A percentile compares a stretch with the other conserved stretches of the same genome.
Evolutionary conservation across 2,329 filamentous ascomycete genomes (phyloP).

Genomic region (Colletotrichum tabaci): DNA sequence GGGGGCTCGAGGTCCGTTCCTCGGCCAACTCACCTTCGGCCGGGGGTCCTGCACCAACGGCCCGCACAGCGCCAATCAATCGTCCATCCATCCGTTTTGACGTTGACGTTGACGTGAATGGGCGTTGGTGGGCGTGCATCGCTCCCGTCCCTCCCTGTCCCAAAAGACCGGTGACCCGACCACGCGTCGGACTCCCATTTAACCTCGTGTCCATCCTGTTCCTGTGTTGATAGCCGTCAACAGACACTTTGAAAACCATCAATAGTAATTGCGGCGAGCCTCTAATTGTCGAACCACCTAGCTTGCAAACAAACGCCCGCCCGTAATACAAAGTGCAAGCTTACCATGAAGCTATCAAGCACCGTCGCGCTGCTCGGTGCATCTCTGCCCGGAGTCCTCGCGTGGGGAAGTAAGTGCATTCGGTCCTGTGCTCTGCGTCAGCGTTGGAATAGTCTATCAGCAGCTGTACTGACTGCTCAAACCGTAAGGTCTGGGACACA

Average conservation of each 20-base stretch:
- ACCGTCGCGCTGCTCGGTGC: constrained; percentile 49
- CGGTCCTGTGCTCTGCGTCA: background rate
- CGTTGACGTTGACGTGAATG: constrained; percentile 14
- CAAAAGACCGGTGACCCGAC: constrained; percentile 27
- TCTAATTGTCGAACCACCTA: background rate
- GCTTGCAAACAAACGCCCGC: background rate
- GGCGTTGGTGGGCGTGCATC: constrained; percentile 15
- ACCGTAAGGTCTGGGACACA: constrained; percentile 71
- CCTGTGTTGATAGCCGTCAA: background rate
- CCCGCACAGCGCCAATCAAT: constrained; percentile 17
- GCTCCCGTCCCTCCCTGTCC: background rate
- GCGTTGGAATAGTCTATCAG: background rate
- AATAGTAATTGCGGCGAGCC: background rate
- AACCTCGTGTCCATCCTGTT: constrained; percentile 17
- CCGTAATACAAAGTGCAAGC: constrained; percentile 3
- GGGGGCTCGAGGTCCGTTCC: constrained; percentile 24
- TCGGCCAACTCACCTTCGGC: constrained; percentile 35
- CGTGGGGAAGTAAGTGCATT: constrained; percentile 59
- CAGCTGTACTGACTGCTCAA: constrained; percentile 29
- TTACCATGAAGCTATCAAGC: constrained; percentile 50
- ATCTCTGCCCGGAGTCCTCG: constrained; percentile 52
- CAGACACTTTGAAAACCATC: background rate
- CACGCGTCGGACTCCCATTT: constrained; percentile 35
- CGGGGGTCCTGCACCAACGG: constrained; percentile 12
- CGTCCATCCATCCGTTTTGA: constrained; percentile 3